A percentile compares a stretch with the other conserved stretches of the same genome.
These are phyloP conservation scores for Fraxinus cuspidata DNA, from an alignment of 257 asterid genomes.

Conservation along the genomic window DNA sequence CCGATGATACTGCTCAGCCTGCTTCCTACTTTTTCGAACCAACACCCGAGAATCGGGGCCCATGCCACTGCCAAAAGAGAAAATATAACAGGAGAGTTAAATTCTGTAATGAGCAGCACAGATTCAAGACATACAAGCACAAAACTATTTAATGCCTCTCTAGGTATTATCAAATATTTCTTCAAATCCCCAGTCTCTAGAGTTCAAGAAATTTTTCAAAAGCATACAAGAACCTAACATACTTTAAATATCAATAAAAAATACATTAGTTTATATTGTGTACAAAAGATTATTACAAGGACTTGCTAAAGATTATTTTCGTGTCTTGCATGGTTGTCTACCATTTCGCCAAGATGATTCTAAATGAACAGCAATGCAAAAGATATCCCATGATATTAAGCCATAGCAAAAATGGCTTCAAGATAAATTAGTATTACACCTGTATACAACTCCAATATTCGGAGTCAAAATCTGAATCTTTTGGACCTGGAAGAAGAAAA, in stretches of 20 bases:
- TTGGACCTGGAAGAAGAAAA: conserved; percentile 64
- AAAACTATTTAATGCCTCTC: background rate
- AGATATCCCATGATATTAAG: background rate
- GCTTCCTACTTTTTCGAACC: conserved; percentile 97
- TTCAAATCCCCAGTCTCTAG: background rate
- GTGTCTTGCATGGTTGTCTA: background rate
- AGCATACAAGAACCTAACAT: background rate
- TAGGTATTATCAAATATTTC: background rate
- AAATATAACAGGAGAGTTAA: conserved; percentile 16
- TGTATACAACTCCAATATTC: conserved; percentile 96
- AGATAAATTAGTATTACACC: conserved; percentile 45
- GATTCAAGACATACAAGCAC: background rate
- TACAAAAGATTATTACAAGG: background rate
- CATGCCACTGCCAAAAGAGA: conserved; percentile 82
- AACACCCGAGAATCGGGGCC: conserved; percentile 99
- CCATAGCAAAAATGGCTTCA: background rate
- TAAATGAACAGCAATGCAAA: background rate
- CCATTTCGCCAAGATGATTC: background rate
- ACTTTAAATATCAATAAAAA: background rate
- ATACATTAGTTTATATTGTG: background rate
- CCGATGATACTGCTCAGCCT: conserved; percentile 89
- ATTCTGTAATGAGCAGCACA: background rate
- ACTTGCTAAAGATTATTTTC: background rate
- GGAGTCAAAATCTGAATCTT: conserved; percentile 96
- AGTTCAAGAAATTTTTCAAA: background rate